Conservation (phyloP, 768 basidiomycete genomes). For the Kockovaella imperatae region DNA sequence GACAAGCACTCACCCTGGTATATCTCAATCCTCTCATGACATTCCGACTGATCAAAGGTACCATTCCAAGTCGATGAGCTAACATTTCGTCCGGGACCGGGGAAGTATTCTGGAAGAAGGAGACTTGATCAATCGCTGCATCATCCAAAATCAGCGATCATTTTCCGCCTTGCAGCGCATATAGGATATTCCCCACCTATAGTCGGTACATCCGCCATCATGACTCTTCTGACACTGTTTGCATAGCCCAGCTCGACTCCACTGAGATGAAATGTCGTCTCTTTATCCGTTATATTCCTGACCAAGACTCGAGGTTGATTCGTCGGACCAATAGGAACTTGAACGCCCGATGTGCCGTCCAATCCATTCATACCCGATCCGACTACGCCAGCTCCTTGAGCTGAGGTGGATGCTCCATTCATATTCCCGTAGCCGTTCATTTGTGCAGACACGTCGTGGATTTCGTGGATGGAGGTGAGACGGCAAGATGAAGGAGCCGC, state of each 20-base stretch:
- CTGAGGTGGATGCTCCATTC: constrained; percentile 1
- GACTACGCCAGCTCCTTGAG: neutral
- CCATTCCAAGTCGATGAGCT: constrained; percentile 88
- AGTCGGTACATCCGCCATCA: constrained; percentile 95
- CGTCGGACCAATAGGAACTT: constrained; percentile 27
- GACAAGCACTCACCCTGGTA: constrained; percentile 39
- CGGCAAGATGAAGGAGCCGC: too few relatives aligned
- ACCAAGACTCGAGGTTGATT: constrained; percentile 35
- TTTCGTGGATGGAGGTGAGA: constrained; percentile 4
- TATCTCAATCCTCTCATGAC: constrained; percentile 73
- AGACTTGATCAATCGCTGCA: constrained; percentile 91
- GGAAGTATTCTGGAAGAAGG: constrained; percentile 80
- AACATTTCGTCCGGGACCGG: constrained; percentile 96
- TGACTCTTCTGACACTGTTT: constrained; percentile 83
- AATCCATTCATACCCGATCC: neutral
- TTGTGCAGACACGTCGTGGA: constrained; percentile 1
- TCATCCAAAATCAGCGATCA: neutral
- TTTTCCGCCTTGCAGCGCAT: neutral
- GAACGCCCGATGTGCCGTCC: neutral
- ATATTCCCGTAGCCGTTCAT: constrained; percentile 16
- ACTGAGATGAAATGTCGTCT: constrained; percentile 83
- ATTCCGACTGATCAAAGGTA: constrained; percentile 77
- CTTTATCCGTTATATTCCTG: constrained; percentile 60
- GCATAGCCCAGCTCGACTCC: constrained; percentile 95
- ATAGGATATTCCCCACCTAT: constrained; percentile 58